phyloP scores from a whole-genome alignment of 345 rosid genomes.

The Melaleuca quinquenervia region DNA sequence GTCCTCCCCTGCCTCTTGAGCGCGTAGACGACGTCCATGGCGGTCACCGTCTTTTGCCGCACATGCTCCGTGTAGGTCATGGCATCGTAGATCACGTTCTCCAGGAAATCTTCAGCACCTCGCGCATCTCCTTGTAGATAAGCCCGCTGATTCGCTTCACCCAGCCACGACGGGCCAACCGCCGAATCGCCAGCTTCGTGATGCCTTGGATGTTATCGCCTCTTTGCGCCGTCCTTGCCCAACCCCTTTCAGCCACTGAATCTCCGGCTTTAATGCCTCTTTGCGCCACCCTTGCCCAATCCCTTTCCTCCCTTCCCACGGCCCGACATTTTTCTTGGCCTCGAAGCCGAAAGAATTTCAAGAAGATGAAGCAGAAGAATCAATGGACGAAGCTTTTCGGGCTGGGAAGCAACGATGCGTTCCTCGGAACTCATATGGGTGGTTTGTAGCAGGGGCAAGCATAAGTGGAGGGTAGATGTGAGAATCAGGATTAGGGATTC shows the following conservation, averaged over 20 bases:
- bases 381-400: accelerated
- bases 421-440: background rate
- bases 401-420: background rate
- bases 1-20: slow-evolving; percentile 1
- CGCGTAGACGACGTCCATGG: background rate
- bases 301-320: slow-evolving; percentile 1
- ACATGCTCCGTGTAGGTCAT: slow-evolving; percentile 1
- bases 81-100: background rate
- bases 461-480: background rate
- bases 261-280: no score
- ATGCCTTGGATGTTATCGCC: background rate
- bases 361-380: background rate
- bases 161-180: background rate
- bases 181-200: background rate
- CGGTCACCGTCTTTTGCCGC: background rate
- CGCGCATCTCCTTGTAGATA: slow-evolving; percentile 1
- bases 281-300: background rate
- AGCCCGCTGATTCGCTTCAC: slow-evolving; percentile 1
- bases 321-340: background rate
- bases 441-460: background rate
- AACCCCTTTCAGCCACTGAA: no score
- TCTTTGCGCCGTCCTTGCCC: background rate
- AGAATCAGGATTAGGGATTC: background rate
- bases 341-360: background rate
- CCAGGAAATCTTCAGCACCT: background rate